Conservation (phyloP, 345 rosid species). For the Durio zibethinus region DNA sequence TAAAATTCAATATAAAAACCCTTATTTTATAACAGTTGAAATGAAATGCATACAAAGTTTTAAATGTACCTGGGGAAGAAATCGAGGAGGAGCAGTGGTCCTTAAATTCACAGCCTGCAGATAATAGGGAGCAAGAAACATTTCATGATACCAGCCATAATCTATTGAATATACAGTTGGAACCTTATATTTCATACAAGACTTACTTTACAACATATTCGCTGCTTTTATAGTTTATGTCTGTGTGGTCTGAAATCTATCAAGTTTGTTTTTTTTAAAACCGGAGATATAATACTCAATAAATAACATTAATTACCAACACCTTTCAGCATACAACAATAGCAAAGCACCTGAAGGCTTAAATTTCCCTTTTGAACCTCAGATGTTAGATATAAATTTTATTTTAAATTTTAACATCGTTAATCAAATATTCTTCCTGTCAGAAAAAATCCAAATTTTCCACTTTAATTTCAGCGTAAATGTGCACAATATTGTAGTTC, state of each 20-base stretch:
- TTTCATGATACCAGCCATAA: slow-evolving; percentile 10
- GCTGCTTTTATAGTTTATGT: not conserved
- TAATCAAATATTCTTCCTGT: not conserved
- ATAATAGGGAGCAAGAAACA: slow-evolving; percentile 18
- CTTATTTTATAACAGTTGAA: not conserved
- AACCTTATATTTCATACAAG: not conserved
- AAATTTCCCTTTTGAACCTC: not conserved
- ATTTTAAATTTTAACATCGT: not conserved
- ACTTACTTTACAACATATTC: not conserved
- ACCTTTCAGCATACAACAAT: not conserved
- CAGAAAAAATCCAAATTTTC: not conserved
- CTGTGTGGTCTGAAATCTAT: not conserved
- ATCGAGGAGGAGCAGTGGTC: slow-evolving; percentile 51
- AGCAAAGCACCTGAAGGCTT: not conserved
- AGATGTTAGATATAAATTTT: not conserved
- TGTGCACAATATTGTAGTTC: not conserved
- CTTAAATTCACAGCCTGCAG: slow-evolving; percentile 82
- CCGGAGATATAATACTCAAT: not conserved
- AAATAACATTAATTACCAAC: not conserved
- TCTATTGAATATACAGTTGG: not conserved
- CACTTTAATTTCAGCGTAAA: not conserved
- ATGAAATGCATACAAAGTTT: slow-evolving; percentile 6
- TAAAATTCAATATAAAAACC: slow-evolving; percentile 10
- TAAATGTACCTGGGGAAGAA: slow-evolving; percentile 53
- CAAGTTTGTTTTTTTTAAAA: not conserved